Evolutionary conservation across 2,329 filamentous ascomycete species (phyloP).

Genomic region (Hawksworthiomyces lignivorus): DNA sequence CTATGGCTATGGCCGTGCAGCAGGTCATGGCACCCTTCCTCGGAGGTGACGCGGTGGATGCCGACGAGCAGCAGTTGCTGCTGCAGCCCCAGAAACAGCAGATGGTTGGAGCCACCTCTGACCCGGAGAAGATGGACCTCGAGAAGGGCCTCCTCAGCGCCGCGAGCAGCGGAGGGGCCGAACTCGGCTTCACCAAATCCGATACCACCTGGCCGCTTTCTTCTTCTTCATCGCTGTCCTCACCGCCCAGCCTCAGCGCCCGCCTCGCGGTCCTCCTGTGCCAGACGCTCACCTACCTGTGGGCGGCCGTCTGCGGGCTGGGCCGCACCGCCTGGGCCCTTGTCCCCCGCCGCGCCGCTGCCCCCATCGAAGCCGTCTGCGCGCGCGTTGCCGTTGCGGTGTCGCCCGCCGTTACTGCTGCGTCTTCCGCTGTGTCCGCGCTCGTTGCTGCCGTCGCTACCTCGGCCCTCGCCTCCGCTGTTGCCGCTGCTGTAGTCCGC

Average conservation of each 20-base stretch:
- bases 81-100: background rate
- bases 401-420: conserved; percentile 6
- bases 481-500: conserved; percentile 5
- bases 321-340: conserved; percentile 6
- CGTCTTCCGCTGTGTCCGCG: conserved; percentile 2
- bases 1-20: background rate
- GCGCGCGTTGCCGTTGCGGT: conserved; percentile 5
- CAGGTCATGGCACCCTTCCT: conserved; percentile 5
- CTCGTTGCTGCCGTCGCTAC: background rate
- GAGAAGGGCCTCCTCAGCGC: conserved; percentile 10
- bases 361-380: conserved; percentile 8
- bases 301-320: conserved; percentile 3
- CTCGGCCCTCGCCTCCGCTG: conserved; percentile 8
- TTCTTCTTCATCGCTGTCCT: background rate
- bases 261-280: conserved; percentile 11
- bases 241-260: background rate
- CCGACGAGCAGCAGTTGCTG: conserved; percentile 7
- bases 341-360: conserved; percentile 12
- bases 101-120: background rate
- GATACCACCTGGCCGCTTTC: background rate
- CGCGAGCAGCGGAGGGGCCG: no score
- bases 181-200: background rate
- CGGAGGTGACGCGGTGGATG: background rate
- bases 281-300: conserved; percentile 10
- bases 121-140: conserved; percentile 4